phyloP scores from a whole-genome alignment of 192 early-diverging fungal species.

The Chytriomyces confervae region DNA sequence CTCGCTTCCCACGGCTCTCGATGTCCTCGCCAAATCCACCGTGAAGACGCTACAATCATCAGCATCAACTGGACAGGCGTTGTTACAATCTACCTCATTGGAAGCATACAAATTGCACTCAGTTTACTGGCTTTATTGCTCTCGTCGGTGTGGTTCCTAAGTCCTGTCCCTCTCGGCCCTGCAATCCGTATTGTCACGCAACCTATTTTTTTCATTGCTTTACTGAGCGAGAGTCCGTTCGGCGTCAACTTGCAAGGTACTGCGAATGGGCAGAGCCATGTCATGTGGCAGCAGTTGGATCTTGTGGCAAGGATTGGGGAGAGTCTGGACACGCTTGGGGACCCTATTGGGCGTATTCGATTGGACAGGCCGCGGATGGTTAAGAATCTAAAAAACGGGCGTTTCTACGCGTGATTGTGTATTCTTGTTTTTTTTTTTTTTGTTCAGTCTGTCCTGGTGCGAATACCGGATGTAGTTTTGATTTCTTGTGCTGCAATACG shows the following conservation, averaged over 20 bases:
- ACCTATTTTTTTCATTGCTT: constrained; percentile 30
- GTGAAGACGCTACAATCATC: background rate
- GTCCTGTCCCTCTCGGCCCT: constrained; percentile 10
- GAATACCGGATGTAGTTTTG: too few relatives aligned
- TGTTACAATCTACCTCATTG: constrained; percentile 7
- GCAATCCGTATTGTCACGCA: constrained; percentile 20
- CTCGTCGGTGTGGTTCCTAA: constrained; percentile 14
- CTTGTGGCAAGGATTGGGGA: constrained; percentile 25
- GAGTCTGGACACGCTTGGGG: constrained; percentile 27
- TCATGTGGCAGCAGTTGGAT: constrained; percentile 34
- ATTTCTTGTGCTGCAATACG: too few relatives aligned
- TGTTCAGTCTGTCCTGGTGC: too few relatives aligned
- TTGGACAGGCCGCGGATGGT: constrained; percentile 13
- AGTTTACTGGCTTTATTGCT: constrained; percentile 10
- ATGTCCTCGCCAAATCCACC: background rate
- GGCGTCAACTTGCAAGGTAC: constrained; percentile 27
- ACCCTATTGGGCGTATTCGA: constrained; percentile 18
- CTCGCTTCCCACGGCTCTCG: constrained; percentile 1
- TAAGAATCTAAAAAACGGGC: constrained; percentile 9
- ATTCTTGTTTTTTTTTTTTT: too few relatives aligned
- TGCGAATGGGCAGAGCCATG: constrained; percentile 29
- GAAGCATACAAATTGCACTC: constrained; percentile 2
- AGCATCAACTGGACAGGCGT: background rate
- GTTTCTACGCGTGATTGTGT: constrained; percentile 16
- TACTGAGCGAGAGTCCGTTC: constrained; percentile 24